Evolutionary conservation across 345 rosid genomes (phyloP), one percentile per base, ranked within the genome.

Genomic region (Laguncularia racemosa): DNA sequence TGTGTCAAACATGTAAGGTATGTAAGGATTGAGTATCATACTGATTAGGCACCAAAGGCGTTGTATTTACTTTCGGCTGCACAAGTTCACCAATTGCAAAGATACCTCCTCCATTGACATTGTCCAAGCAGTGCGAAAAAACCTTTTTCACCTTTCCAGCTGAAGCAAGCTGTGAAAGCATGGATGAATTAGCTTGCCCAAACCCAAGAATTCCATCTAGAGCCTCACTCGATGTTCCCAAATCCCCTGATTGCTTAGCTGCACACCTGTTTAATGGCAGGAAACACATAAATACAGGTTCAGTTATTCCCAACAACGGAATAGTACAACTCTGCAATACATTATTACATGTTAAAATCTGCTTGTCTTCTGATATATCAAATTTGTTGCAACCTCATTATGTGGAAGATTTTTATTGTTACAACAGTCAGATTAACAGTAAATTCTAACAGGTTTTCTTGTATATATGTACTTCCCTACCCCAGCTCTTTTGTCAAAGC

Each of bases 121-220:
- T 84, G 55, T 92, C 95, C 70, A 92, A 69, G 73, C 98, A 91
- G 74, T 91, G 98, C 3, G 93, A 75, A 70, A 88, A 91, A 44
- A 66, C 69, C 70, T 63, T 81, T 73, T 81, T 86, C 2, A 81
- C 81, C 45, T 72, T 74, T 33, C 93, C 89, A 12, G 84, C 61
- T 0, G 78, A 66, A 63, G 96, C 84, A 52, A 92, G 78, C 78
- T 92, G 98, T 50, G 98, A 86, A 69, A 92, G 65, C 67, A 89
- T 51, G 57, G 96, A 92, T 45, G 96, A 76, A 62, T 84, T 86
- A 56, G 92, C 56, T 64, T 92, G 91, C 52, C 98, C 98, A 67
- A 92, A 84, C 48, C 98, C 98, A 72, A 92, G 61, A 58, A 92
- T 81, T 15, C 96, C 98, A 70, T 89, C 96, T 66, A 88, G 74